Evolutionary conservation across 2,329 filamentous ascomycete species (phyloP), one percentile per base, ranked within the genome.

Genomic region (Diaporthe amygdali): DNA sequence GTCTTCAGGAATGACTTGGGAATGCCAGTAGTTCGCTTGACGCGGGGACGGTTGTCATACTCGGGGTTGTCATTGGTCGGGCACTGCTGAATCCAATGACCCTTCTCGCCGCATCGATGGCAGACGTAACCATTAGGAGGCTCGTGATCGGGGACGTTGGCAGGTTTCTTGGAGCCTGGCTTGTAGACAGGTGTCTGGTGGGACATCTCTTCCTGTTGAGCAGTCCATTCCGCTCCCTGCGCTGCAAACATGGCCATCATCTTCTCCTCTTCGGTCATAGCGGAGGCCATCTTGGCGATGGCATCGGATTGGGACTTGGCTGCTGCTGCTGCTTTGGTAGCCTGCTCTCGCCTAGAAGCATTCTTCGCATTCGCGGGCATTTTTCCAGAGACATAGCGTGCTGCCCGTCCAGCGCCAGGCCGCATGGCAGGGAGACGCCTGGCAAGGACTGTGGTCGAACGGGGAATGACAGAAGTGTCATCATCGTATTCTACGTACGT

Each of bases 31-130:
- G 96, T 98, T 73, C 96, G 92, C 86, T 98, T 98, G 75, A 98
- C 94, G 72, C 96, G 92, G 63, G 95, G 94, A 68, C 94, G 93
- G 76, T 95, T 95, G 83, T 99, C 96, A 81, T 95, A 98, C 73
- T 95, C 95, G 3, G 96, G 96, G 76, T 99, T 95, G 80, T 97
- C 94, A 81, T 99, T 99, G n/a, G 96, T 99, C 8, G 96, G 96
- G 79, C 96, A 99, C 66, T 94, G 90, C 83, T 98, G 96, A 74
- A 99, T 99, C 96, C 96, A 99, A 81, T 99, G 96, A n/a, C 95
- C 96, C 84, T 98, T 98, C 81, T 98, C 93, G 73, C 95, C 93
- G 82, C 96, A 99, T 63, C 96, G 92, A 80, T 98, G 97, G 84
- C 96, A 99, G 73, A 98, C 92, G 81, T 99, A 99, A 67, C 95